Conservation (phyloP, 495 filamentous ascomycete genomes). For the Melanomma pulvis-pyrius region DNA sequence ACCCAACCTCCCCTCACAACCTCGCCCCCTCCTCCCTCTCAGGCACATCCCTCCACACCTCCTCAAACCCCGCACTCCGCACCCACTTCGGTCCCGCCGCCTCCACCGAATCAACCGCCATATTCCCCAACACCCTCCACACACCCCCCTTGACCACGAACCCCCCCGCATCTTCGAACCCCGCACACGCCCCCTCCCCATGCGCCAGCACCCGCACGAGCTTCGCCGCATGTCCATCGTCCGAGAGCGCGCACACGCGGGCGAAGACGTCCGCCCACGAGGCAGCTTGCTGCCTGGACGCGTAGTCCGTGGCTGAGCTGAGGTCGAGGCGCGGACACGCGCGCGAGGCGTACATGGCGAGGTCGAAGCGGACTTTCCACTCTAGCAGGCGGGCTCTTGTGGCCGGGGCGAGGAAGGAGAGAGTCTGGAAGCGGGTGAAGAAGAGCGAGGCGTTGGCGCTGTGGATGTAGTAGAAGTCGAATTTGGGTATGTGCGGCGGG, state of each 20-base stretch:
- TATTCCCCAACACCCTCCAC: conserved; percentile 73
- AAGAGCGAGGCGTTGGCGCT: conserved; percentile 66
- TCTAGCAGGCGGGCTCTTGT: conserved; percentile 68
- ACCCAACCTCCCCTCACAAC: too few species aligned
- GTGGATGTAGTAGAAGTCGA: conserved; percentile 86
- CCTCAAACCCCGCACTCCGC: conserved; percentile 58
- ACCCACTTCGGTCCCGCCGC: conserved; percentile 56
- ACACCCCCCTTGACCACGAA: conserved; percentile 63
- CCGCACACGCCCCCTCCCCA: conserved; percentile 55
- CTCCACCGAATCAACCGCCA: conserved; percentile 60
- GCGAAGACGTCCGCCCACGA: conserved; percentile 61
- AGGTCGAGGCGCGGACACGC: conserved; percentile 57
- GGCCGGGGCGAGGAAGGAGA: conserved; percentile 45
- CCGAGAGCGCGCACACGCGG: conserved; percentile 56
- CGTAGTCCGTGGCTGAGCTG: conserved; percentile 59
- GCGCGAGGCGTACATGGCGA: conserved; percentile 68
- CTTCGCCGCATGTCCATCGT: conserved; percentile 82
- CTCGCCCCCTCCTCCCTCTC: conserved; percentile 8
- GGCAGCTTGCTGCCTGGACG: conserved; percentile 42
- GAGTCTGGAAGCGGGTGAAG: conserved; percentile 56
- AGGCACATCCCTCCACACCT: conserved; percentile 56
- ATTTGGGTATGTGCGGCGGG: conserved; percentile 63
- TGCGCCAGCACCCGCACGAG: conserved; percentile 66
- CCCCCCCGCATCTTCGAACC: conserved; percentile 49
- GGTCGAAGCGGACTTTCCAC: conserved; percentile 73